phyloP scores from a whole-genome alignment of 2,329 filamentous ascomycete species.

The Cercospora janseana region DNA sequence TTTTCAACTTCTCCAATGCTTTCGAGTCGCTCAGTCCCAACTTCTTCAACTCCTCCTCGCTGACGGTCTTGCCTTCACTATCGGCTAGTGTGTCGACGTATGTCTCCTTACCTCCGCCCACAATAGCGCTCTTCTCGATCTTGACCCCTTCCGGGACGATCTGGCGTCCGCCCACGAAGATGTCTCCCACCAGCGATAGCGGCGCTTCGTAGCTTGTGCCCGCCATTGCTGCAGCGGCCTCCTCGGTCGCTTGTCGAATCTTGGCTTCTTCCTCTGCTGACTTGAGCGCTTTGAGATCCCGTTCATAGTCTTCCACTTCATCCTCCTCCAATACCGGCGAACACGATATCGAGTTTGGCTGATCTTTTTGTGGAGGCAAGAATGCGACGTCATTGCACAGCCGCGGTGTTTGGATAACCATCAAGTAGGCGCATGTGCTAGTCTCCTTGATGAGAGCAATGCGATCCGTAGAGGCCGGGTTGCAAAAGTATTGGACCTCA shows the following conservation, averaged over 20 bases:
- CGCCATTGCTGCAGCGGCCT: constrained; percentile 36
- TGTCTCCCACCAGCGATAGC: constrained; percentile 52
- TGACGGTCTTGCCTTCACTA: constrained; percentile 53
- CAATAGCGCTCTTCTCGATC: constrained; percentile 54
- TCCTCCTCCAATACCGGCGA: constrained; percentile 64
- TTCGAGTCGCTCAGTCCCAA: constrained; percentile 67
- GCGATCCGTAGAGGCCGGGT: constrained; percentile 69
- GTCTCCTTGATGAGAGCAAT: constrained; percentile 94
- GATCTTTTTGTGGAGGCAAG: constrained; percentile 72
- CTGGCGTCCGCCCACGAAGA: constrained; percentile 57
- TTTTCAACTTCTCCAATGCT: constrained; percentile 66
- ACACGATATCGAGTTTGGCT: constrained; percentile 74
- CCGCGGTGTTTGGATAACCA: constrained; percentile 86
- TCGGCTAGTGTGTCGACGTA: constrained; percentile 54
- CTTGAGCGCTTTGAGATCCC: constrained; percentile 27
- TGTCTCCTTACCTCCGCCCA: constrained; percentile 53
- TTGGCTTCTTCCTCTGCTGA: constrained; percentile 24
- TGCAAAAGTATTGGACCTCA: constrained; percentile 79
- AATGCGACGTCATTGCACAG: constrained; percentile 87
- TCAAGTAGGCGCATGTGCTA: constrained; percentile 85
- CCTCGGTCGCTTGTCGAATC: constrained; percentile 27
- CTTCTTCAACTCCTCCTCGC: constrained; percentile 51
- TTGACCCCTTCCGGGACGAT: constrained; percentile 55
- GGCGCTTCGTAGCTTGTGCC: constrained; percentile 9
- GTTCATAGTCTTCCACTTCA: constrained; percentile 42